A percentile compares a stretch with the other conserved stretches of the same genome.
These are phyloP conservation scores for Tilletiopsis washingtonensis DNA, from an alignment of 1,284 basidiomycete genomes.

Conservation along the genomic window DNA sequence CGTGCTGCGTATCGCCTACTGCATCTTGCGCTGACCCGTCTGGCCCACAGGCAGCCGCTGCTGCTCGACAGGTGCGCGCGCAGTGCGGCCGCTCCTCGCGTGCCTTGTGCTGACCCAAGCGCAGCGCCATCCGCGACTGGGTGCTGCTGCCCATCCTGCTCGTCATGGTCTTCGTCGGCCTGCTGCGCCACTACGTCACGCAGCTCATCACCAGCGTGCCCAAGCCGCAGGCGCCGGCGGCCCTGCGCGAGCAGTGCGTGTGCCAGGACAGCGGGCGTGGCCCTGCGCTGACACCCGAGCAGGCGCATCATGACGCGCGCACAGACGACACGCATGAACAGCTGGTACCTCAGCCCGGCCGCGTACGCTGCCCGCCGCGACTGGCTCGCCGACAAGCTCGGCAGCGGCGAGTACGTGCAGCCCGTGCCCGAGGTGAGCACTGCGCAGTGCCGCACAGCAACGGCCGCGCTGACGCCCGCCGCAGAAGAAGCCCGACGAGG, in stretches of 20 bases:
- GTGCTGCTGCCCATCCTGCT: slow-evolving; percentile 91
- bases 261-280: background rate
- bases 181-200: slow-evolving; percentile 88
- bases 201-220: slow-evolving; percentile 74
- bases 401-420: slow-evolving; percentile 35
- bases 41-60: no score
- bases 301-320: slow-evolving; percentile 37
- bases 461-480: slow-evolving; percentile 10
- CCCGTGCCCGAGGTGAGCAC: slow-evolving; percentile 13
- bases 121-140: slow-evolving; percentile 53
- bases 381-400: slow-evolving; percentile 27
- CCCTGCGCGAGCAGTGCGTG: slow-evolving; percentile 86
- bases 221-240: slow-evolving; percentile 68
- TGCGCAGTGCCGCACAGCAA: slow-evolving; percentile 2
- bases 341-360: slow-evolving; percentile 28
- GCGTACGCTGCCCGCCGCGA: slow-evolving; percentile 29
- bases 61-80: no score
- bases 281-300: background rate
- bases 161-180: slow-evolving; percentile 94
- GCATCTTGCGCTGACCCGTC: no score
- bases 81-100: no score
- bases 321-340: slow-evolving; percentile 28
- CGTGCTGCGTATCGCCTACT: no score
- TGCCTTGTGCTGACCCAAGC: no score
- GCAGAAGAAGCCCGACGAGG: no score